Conservation (phyloP, 768 basidiomycete species). For the Mycena vitilis region DNA sequence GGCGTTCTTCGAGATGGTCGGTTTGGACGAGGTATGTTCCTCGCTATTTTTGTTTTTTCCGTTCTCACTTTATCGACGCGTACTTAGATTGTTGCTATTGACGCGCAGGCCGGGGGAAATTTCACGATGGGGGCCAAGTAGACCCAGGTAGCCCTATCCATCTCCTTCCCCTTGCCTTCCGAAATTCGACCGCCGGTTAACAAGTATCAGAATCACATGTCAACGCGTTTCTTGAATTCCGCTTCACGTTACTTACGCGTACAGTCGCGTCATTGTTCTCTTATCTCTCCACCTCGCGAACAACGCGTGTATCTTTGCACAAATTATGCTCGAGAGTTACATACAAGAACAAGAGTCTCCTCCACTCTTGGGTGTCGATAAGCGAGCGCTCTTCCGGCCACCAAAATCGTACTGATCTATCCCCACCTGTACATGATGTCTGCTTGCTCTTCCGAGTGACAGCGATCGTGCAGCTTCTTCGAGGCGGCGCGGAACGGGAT, state of each 20-base stretch:
- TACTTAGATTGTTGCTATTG: constrained; percentile 25
- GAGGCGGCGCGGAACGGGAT: not conserved
- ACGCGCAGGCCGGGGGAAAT: constrained; percentile 24
- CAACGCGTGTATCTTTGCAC: constrained; percentile 8
- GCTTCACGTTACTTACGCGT: constrained; percentile 1
- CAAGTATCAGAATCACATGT: constrained; percentile 13
- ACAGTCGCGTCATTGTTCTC: not conserved
- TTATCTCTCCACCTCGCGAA: constrained; percentile 5
- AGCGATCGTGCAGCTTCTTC: not conserved
- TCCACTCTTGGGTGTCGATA: constrained; percentile 1
- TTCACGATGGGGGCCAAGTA: constrained; percentile 7
- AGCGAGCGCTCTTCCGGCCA: not conserved
- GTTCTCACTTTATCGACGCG: not conserved
- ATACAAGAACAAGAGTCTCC: not conserved
- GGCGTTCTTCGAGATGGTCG: constrained; percentile 56
- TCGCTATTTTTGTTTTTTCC: not conserved
- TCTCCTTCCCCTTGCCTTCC: not conserved
- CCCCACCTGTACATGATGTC: constrained; percentile 4
- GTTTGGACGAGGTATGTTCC: constrained; percentile 33
- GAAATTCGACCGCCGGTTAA: not conserved
- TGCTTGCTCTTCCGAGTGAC: not conserved
- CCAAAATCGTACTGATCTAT: constrained; percentile 6
- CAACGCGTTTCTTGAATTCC: constrained; percentile 6
- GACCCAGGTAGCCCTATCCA: not conserved
- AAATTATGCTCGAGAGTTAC: not conserved